A percentile compares a stretch with the other conserved stretches of the same genome.
phyloP scores from a whole-genome alignment of 805 yeast species.

The Yarrowia sp. region DNA sequence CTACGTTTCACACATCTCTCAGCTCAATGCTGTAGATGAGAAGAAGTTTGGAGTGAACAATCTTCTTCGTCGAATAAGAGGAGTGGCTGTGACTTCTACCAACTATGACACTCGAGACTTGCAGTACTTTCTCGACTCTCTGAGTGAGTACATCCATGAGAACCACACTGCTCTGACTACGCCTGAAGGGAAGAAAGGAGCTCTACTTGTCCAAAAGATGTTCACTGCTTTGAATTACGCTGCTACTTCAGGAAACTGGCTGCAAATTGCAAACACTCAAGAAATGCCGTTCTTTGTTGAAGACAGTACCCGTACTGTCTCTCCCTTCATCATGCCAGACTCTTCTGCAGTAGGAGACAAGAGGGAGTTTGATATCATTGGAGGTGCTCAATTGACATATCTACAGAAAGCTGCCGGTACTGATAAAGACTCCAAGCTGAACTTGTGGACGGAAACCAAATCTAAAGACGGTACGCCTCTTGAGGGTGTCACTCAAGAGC shows the following conservation, averaged over 20 bases:
- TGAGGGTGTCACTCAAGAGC: background rate
- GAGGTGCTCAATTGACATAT: background rate
- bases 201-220: background rate
- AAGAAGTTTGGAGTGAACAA: background rate
- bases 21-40: background rate
- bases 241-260: background rate
- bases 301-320: background rate
- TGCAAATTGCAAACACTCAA: background rate
- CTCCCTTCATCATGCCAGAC: background rate
- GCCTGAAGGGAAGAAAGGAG: background rate
- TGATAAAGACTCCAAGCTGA: background rate
- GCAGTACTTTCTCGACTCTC: background rate
- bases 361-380: background rate
- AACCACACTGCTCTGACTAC: background rate
- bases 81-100: background rate
- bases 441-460: conserved; percentile 13
- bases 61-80: background rate
- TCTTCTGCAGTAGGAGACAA: background rate
- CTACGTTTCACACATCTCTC: conserved; percentile 1
- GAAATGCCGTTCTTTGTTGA: conserved; percentile 16
- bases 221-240: background rate
- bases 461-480: background rate
- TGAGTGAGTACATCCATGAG: background rate
- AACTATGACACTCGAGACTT: conserved; percentile 12
- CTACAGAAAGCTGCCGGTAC: background rate